Evolutionary conservation across 352 stramenopile species (phyloP), one percentile per base, ranked within the genome.

Genomic region (Pythium vanterpoolii): DNA sequence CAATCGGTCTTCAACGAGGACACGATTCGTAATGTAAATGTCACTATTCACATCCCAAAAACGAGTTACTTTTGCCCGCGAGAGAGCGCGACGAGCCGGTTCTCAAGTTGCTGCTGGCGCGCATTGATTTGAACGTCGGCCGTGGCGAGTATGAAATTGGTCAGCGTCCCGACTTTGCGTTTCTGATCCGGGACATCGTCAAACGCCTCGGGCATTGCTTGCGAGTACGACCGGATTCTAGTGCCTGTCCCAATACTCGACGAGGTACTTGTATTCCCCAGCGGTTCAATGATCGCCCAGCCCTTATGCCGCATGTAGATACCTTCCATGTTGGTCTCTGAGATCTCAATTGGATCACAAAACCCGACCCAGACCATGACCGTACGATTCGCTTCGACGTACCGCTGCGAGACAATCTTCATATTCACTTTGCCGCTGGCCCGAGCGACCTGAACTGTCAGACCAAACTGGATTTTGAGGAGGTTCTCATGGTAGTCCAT

Each of bases 131-230:
- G 40, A 0, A 62, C n/a, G 28, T 63, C 53, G 1, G 27, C 40
- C 23, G 54, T 60, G 39, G 27, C 45, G 0, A 68, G 40, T 47
- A 68, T 51, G 34, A 68, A 68, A 33, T 68, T 68, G 3, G 61
- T 63, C 30, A 68, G 48, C 33, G 53, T 60, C 28, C 61, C 61
- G 39, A 68, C 61, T 16, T 61, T 68, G 49, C 47, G 39, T 26
- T 51, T 55, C 49, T 68, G 61, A 38, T 63, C 54, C 0, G 54
- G 30, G 3, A 63, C 54, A 28, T 62, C 52, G 40, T 53, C 51
- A 47, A 57, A 56, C 3, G 46, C 36, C 45, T 67, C 51, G 16
- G 60, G 60, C 16, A 62, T 33, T 2, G 50, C 51, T 5, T 26
- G 46, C 14, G 21, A 40, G 60, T 67, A 67, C 24, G 60, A 64